These are phyloP conservation scores for Ascoidea rubescens DNA, from an alignment of 805 yeast species.

Conservation along the genomic window DNA sequence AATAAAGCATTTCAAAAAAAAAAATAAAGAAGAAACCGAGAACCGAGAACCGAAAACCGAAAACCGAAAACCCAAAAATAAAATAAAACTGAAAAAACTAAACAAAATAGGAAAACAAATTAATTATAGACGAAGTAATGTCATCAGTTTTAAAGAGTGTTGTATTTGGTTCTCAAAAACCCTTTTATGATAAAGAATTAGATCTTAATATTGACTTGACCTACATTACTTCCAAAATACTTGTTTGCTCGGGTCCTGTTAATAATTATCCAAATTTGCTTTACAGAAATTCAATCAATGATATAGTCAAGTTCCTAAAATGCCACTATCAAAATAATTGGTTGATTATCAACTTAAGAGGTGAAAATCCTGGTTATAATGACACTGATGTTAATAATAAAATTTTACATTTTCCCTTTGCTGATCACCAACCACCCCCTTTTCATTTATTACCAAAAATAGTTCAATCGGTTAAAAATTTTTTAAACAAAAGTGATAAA, in stretches of 20 bases:
- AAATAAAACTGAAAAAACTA: no score
- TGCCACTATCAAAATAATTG: constrained; percentile 39
- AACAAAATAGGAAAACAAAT: not conserved
- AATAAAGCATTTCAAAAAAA: no score
- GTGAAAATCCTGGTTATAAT: constrained; percentile 34
- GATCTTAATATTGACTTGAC: constrained; percentile 43
- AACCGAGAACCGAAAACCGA: no score
- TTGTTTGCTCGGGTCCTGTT: constrained; percentile 72
- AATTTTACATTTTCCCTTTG: constrained; percentile 31
- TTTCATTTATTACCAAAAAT: constrained; percentile 32
- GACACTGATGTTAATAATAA: constrained; percentile 13
- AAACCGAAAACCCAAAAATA: no score
- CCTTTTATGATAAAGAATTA: constrained; percentile 11
- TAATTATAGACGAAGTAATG: not conserved
- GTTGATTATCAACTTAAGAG: constrained; percentile 63
- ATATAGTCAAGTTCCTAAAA: constrained; percentile 34
- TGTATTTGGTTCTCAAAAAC: not conserved
- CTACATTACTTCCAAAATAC: constrained; percentile 46
- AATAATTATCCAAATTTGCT: constrained; percentile 24
- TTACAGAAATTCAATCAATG: constrained; percentile 38
- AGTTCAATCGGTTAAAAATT: constrained; percentile 31
- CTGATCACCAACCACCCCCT: constrained; percentile 72
- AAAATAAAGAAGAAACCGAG: no score
- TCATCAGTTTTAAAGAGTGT: not conserved
- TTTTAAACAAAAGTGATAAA: constrained; percentile 18